phyloP scores from a whole-genome alignment of 129 eudicot species.

The Erigeron canadensis region DNA sequence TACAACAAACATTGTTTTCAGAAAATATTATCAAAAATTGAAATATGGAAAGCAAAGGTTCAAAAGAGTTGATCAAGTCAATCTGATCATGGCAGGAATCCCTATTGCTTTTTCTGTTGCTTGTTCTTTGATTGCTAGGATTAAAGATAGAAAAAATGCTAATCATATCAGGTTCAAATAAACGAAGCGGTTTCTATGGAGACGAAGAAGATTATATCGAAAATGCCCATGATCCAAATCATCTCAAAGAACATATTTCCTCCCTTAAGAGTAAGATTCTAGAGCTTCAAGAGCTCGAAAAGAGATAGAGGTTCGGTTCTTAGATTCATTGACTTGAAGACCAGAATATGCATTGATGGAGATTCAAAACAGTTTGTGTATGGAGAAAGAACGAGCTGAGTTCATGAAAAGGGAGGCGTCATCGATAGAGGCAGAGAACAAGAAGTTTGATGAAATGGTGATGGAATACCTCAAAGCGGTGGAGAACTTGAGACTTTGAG shows the following conservation, averaged over 20 bases:
- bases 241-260: conserved; percentile 37
- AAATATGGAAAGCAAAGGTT: conserved; percentile 44
- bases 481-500: conserved; percentile 40
- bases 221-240: conserved; percentile 1
- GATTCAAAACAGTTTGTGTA: conserved; percentile 33
- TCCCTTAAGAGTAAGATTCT: conserved; percentile 36
- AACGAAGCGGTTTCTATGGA: conserved; percentile 5
- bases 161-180: conserved; percentile 9
- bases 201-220: conserved; percentile 5
- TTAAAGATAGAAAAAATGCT: conserved; percentile 29
- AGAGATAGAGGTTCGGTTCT: conserved; percentile 39
- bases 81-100: conserved; percentile 58
- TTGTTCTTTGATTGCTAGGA: conserved; percentile 40
- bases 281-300: conserved; percentile 50
- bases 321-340: conserved; percentile 44
- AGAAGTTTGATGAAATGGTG: conserved; percentile 53
- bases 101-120: conserved; percentile 58
- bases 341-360: conserved; percentile 50
- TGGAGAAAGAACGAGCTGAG: conserved; percentile 51
- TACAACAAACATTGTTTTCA: too few species aligned
- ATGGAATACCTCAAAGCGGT: conserved; percentile 34
- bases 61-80: conserved; percentile 54
- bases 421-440: conserved; percentile 41
- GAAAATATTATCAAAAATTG: not conserved
- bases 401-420: conserved; percentile 48